A percentile compares a stretch with the other conserved stretches of the same genome.
Evolutionary conservation across 148 eudicot genomes (phyloP).

Genomic region (Rhododendron mucronatum): DNA sequence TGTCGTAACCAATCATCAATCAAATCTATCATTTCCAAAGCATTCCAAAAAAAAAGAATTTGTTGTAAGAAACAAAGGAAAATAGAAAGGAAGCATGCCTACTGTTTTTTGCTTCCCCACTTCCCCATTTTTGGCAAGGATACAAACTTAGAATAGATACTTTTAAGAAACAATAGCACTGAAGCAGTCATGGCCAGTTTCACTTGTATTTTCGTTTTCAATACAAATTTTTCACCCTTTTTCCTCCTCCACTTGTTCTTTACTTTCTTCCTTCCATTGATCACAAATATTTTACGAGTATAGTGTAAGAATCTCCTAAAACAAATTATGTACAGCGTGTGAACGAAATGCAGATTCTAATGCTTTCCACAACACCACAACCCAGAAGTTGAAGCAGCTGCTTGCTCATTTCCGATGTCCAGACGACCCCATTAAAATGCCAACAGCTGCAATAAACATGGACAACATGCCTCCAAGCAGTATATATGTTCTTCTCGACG

Average conservation of each 20-base stretch:
- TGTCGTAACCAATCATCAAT: too few relatives aligned
- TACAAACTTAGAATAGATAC: not conserved
- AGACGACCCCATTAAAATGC: conserved; percentile 65
- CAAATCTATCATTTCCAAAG: not conserved
- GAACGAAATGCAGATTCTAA: not conserved
- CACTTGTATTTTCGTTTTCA: not conserved
- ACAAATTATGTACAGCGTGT: not conserved
- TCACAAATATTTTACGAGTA: not conserved
- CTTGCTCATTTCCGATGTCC: conserved; percentile 49
- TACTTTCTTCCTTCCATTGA: not conserved
- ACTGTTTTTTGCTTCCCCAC: too few relatives aligned
- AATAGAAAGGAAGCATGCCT: not conserved
- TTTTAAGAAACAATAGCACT: not conserved
- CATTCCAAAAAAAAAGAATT: not conserved
- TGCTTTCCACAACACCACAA: not conserved
- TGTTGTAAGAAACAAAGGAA: not conserved
- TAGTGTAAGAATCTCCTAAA: not conserved
- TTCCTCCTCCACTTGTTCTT: not conserved
- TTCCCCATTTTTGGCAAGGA: not conserved
- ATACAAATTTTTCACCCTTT: not conserved
- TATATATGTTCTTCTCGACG: conserved; percentile 52
- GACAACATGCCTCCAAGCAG: conserved; percentile 52
- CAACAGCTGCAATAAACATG: conserved; percentile 72
- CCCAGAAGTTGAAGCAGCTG: not conserved
- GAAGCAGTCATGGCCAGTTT: not conserved